Base-by-base conservation (phyloP, 371 early-diverging fungal species). In the Saksenaea vasiformis region DNA sequence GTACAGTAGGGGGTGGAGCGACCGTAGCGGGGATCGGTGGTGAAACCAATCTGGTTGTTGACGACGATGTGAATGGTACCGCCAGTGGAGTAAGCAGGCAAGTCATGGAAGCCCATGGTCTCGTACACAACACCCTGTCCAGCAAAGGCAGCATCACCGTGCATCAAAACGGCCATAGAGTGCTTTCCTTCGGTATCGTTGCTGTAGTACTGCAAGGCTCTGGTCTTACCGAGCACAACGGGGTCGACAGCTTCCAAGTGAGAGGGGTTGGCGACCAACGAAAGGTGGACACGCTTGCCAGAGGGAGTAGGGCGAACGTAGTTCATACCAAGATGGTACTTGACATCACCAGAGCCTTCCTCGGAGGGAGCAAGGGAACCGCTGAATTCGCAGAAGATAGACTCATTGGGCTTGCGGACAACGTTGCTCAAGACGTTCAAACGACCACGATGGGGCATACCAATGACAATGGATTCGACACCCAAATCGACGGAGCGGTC, bases 1-100 rank as follows among this genome's bases (percentile, higher is more conserved):
- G 97, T 93, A 80, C 96, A 95, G 85, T 98, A 97, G 53, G 94
- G 93, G 13, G 97, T 96, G 55, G 96, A 96, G 53, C 98, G 94
- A 47, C 95, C 86, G 76, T 92, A 94, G 56, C 94, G 90, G 36
- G 98, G 96, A 73, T 97, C 96, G 26, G 98, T 98, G 26, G 98
- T 98, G 83, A 96, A 98, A 57, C 98, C 98, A 61, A 98, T 92
- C 82, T 98, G 98, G 87, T 98, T 98, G 88, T 98, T 98, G 74
- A 96, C 94, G 56, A 98, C 91, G 68, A 98, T 90, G 83, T 98
- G 98, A 64, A 98, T 85, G 22, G 97, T 95, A 58, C 98, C 98
- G 65, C 98, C 98, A 34, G 95, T 95, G 53, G 94, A 88, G 85
- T 96, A 98, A 41, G 89, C 86, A 19, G 98, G 97, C 57, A 98